A percentile compares a stretch with the other conserved stretches of the same genome.
Conservation (phyloP, 352 stramenopile species). For the Phytophthora boehmeriae region DNA sequence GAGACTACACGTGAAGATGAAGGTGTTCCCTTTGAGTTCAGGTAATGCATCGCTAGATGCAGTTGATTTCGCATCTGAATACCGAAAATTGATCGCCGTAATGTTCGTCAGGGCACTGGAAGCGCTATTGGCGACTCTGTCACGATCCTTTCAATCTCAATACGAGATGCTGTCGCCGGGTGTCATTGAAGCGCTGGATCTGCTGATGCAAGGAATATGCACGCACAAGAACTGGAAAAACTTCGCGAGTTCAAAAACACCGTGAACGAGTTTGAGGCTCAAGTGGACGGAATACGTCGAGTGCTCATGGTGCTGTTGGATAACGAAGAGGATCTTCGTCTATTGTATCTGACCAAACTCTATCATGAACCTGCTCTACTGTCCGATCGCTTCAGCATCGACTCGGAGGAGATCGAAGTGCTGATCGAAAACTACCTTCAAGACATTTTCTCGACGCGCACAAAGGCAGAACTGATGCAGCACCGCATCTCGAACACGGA, state of each 20-base stretch:
- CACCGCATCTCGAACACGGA: slow-evolving; percentile 78
- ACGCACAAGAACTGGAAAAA: slow-evolving; percentile 57
- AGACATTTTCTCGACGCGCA: slow-evolving; percentile 72
- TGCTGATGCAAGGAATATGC: slow-evolving; percentile 51
- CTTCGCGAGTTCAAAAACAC: slow-evolving; percentile 76
- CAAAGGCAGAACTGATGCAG: slow-evolving; percentile 68
- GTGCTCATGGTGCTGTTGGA: slow-evolving; percentile 72
- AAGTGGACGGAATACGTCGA: slow-evolving; percentile 64
- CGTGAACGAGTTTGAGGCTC: slow-evolving; percentile 76
- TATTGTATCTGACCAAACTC: slow-evolving; percentile 63
- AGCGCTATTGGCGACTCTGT: slow-evolving; percentile 60
- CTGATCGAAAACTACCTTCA: slow-evolving; percentile 66
- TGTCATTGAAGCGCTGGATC: slow-evolving; percentile 52
- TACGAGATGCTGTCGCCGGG: slow-evolving; percentile 48
- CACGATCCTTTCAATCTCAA: slow-evolving; percentile 58
- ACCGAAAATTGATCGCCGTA: background rate
- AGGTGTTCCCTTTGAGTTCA: slow-evolving; percentile 54
- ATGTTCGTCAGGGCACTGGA: slow-evolving; percentile 41
- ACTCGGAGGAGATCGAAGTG: slow-evolving; percentile 66
- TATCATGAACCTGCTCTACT: slow-evolving; percentile 45
- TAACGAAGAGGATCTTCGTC: slow-evolving; percentile 72
- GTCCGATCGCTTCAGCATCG: slow-evolving; percentile 45
- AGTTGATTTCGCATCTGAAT: background rate
- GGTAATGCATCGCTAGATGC: slow-evolving; percentile 13
- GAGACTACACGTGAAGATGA: slow-evolving; percentile 47